Evolutionary conservation across 2,329 filamentous ascomycete genomes (phyloP).

Genomic region (Exophiala spinifera): DNA sequence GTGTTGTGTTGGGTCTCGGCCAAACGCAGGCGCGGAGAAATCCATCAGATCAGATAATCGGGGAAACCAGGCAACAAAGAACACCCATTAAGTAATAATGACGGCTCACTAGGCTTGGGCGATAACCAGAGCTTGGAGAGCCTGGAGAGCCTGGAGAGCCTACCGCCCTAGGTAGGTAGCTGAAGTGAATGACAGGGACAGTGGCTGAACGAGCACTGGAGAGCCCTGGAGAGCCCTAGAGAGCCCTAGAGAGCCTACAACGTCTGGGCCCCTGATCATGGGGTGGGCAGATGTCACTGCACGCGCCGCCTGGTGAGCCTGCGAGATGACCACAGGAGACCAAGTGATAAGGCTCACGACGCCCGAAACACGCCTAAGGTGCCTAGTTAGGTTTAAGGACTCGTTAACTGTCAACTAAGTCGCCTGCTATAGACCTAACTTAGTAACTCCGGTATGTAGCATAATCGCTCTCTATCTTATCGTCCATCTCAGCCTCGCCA

Average conservation of each 20-base stretch:
- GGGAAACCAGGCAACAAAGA: constrained; percentile 20
- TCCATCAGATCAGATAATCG: constrained; percentile 5
- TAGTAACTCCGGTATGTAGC: too few relatives aligned
- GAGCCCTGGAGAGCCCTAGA: too few relatives aligned
- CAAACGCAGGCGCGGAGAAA: constrained; percentile 12
- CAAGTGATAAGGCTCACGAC: background rate
- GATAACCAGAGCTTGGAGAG: background rate
- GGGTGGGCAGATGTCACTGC: background rate
- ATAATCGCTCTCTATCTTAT: background rate
- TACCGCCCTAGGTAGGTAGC: too few relatives aligned
- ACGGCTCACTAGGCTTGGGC: background rate
- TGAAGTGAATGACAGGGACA: too few relatives aligned
- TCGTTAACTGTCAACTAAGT: too few relatives aligned
- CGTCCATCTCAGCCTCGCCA: background rate
- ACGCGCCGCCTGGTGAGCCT: constrained; percentile 1
- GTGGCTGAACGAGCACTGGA: too few relatives aligned
- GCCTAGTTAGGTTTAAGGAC: too few relatives aligned
- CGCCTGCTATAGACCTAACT: too few relatives aligned
- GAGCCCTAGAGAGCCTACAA: too few relatives aligned
- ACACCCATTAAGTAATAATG: background rate
- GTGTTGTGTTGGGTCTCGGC: background rate
- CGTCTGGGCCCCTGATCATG: background rate
- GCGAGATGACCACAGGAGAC: background rate
- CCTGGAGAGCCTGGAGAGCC: too few relatives aligned
- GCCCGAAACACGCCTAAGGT: background rate